Evolutionary conservation across 768 basidiomycete species (phyloP).

Genomic region (Pisolithus marmoratus): DNA sequence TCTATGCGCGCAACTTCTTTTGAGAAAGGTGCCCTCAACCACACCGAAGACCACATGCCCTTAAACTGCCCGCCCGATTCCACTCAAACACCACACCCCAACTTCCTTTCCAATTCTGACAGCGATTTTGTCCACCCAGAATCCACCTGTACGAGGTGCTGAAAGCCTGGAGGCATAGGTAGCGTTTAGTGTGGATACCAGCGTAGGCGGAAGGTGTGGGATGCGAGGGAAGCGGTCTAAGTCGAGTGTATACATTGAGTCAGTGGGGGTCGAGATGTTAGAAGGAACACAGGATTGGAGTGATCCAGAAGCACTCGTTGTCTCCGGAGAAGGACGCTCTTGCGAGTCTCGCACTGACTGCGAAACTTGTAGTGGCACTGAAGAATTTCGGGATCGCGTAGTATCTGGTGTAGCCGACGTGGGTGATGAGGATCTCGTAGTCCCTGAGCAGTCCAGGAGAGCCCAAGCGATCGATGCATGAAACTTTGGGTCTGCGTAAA

Average conservation of each 20-base stretch:
- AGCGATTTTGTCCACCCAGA: conserved; percentile 49
- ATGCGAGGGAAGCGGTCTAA: conserved; percentile 39
- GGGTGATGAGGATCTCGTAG: conserved; percentile 1
- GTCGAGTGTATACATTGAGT: background rate
- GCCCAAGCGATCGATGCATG: conserved; percentile 91
- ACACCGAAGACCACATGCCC: background rate
- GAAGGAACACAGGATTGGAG: background rate
- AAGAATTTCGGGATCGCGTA: background rate
- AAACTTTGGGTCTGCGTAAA: conserved; percentile 77
- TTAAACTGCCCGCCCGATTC: conserved; percentile 8
- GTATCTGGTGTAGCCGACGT: background rate
- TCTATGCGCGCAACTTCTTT: too few relatives aligned
- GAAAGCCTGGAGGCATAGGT: conserved; percentile 39
- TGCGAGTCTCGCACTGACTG: too few relatives aligned
- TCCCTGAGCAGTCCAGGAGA: conserved; percentile 43
- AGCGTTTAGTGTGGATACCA: conserved; percentile 47
- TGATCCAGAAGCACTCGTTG: background rate
- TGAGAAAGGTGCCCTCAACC: too few relatives aligned
- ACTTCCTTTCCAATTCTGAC: conserved; percentile 70
- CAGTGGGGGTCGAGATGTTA: background rate
- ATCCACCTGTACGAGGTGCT: conserved; percentile 38
- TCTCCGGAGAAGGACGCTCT: too few relatives aligned
- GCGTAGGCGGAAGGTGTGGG: conserved; percentile 41
- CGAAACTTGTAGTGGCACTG: too few relatives aligned
- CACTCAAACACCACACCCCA: conserved; percentile 37